Evolutionary conservation across 768 basidiomycete genomes (phyloP).

Genomic region (Trametes villosa): DNA sequence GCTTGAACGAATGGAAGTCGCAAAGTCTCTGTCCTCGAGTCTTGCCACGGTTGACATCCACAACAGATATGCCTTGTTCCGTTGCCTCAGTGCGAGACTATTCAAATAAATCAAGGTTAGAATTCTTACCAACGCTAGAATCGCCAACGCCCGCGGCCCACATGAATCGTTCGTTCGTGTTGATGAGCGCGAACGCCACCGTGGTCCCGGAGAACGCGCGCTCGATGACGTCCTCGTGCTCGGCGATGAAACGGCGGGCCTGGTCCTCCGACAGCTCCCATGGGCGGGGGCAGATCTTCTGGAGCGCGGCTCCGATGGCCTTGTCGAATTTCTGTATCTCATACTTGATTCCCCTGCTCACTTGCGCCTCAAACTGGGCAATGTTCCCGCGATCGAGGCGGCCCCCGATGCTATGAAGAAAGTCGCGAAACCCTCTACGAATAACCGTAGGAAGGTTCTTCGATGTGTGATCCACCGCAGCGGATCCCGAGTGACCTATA

Average conservation of each 20-base stretch:
- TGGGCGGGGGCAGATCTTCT: background rate
- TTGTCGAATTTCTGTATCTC: background rate
- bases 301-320: background rate
- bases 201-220: constrained; percentile 2
- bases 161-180: background rate
- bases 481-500: background rate
- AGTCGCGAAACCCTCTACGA: background rate
- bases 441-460: background rate
- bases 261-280: background rate
- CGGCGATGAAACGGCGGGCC: background rate
- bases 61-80: background rate
- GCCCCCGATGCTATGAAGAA: background rate
- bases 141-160: constrained; percentile 13
- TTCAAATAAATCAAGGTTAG: no score
- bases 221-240: background rate
- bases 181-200: background rate
- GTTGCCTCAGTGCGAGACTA: background rate
- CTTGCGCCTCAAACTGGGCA: background rate
- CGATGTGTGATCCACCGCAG: background rate
- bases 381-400: background rate
- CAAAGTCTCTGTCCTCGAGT: background rate
- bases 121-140: constrained; percentile 4
- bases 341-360: background rate
- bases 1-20: background rate
- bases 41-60: background rate